Evolutionary conservation across 1,284 basidiomycete species (phyloP).

Genomic region (Ceratobasidium sp.): DNA sequence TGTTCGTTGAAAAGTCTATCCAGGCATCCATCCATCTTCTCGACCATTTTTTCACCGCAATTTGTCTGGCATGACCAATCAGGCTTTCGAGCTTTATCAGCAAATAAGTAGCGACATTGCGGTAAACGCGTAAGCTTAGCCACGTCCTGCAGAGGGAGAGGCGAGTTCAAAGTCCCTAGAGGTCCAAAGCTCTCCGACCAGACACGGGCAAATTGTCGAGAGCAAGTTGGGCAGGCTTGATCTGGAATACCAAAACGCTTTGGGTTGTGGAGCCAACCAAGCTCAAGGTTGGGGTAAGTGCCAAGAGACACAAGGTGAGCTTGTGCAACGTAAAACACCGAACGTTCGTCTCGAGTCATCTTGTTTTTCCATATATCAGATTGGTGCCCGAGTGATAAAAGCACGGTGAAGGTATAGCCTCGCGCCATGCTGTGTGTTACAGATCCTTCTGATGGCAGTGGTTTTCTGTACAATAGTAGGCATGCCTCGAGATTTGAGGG

Average conservation of each 20-base stretch:
- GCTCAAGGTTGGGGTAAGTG: neutral
- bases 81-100: neutral
- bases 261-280: conserved; percentile 1
- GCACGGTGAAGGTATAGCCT: neutral
- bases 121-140: neutral
- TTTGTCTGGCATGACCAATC: neutral
- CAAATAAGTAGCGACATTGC: neutral
- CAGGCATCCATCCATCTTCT: neutral
- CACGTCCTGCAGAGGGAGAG: conserved; percentile 15
- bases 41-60: neutral
- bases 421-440: neutral
- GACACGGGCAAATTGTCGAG: neutral
- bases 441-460: neutral
- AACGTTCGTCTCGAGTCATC: conserved; percentile 11
- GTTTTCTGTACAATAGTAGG: neutral
- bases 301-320: neutral
- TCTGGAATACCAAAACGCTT: neutral
- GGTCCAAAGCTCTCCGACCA: conserved; percentile 2
- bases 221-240: neutral
- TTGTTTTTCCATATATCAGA: neutral
- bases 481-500: neutral
- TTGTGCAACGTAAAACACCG: conserved; percentile 6
- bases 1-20: too few species aligned
- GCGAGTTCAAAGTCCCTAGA: neutral
- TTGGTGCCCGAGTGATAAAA: conserved; percentile 12